Evolutionary conservation across 225 moss, liverwort and hornwort genomes (phyloP).

Genomic region (Sphagnum tenellum): DNA sequence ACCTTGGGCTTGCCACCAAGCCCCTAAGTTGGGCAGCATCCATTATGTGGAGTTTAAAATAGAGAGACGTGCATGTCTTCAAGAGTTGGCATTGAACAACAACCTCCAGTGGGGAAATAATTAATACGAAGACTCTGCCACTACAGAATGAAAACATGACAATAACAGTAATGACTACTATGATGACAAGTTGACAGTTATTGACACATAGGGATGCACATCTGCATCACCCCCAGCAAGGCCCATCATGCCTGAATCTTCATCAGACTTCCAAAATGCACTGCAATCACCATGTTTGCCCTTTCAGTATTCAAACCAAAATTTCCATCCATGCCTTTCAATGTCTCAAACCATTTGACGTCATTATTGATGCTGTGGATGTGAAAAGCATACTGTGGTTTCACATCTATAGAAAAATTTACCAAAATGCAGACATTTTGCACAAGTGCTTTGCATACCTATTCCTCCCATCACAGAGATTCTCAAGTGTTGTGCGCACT

Average conservation of each 20-base stretch:
- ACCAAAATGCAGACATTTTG: not conserved
- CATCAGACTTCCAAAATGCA: slow-evolving; percentile 87
- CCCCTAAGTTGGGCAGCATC: too few species aligned
- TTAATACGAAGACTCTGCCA: too few species aligned
- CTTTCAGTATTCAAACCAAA: not conserved
- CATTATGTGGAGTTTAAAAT: too few species aligned
- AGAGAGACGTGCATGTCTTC: too few species aligned
- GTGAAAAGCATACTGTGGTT: not conserved
- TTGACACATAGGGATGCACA: slow-evolving; percentile 84
- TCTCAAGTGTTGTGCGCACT: slow-evolving; percentile 68
- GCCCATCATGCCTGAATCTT: slow-evolving; percentile 83
- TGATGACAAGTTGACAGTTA: slow-evolving; percentile 55
- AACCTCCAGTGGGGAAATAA: too few species aligned
- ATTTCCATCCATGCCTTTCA: not conserved
- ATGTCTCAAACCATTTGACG: not conserved
- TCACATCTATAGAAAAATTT: not conserved
- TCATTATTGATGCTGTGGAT: too few species aligned
- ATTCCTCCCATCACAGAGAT: slow-evolving; percentile 50
- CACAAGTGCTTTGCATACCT: slow-evolving; percentile 23
- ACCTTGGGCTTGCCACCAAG: too few species aligned
- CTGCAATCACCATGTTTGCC: slow-evolving; percentile 27
- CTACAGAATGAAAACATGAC: too few species aligned
- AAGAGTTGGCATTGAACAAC: too few species aligned
- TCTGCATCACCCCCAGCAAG: slow-evolving; percentile 85
- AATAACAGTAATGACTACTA: not conserved